Evolutionary conservation across 441 rosid genomes (phyloP), one percentile per base, ranked within the genome.

Genomic region (Theobroma grandiflorum): DNA sequence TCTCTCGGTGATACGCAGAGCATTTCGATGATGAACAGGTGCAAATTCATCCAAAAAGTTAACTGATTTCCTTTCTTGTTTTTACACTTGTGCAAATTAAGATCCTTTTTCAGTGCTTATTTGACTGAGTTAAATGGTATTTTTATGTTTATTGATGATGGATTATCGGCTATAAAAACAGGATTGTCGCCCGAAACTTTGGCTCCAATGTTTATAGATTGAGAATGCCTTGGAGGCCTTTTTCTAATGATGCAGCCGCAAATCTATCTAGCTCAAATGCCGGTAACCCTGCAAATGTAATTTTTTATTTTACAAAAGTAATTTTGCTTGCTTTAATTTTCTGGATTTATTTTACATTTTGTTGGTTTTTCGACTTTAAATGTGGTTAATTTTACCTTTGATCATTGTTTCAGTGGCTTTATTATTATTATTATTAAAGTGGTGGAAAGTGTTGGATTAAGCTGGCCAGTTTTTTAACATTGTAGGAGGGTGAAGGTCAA

Each of bases 161-260:
- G 58, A n/a, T 20, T 74, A n/a, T 31, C 52, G 4, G 31, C 66
- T 68, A 15, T 61, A 12, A 50, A 58, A 45, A 64, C 87, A 91
- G 97, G 84, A 72, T 82, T 43, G 76, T 93, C 4, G 77, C 73
- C 16, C 80, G 83, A 72, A 86, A 84, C 65, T 52, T 90, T 55
- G 72, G 79, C 18, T 78, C 77, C 52, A 81, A 82, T 78, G 57
- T 82, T n/a, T 66, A 38, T 85, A 82, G 82, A 47, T 72, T 80
- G 59, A 86, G 81, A 77, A 33, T 83, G 78, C 79, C 84, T 2
- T 45, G 33, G 79, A 90, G 83, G 80, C 67, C 80, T 68, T 80
- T 85, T 6, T 89, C 89, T 37, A 85, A 63, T 64, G 61, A 67
- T 61, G 86, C 65, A 63, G 79, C 86, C 11, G 66, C 80, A 3